Conservation (phyloP, 1,139 yeast species). For the Diutina neorugosa region DNA sequence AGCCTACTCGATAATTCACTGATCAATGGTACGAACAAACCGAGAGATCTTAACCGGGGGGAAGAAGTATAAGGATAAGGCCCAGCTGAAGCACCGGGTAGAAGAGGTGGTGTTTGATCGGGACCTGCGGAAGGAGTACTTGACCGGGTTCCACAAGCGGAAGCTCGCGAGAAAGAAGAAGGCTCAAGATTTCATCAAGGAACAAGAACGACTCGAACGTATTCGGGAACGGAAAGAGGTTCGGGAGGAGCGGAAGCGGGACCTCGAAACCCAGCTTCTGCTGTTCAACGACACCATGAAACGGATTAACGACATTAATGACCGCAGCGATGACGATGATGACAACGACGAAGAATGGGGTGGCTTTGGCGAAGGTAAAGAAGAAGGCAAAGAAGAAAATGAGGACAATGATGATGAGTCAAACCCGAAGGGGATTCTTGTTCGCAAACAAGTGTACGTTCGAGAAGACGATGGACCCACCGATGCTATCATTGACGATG, state of each 20-base stretch:
- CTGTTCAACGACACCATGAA: conserved; percentile 37
- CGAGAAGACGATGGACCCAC: conserved; percentile 25
- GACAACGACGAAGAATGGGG: conserved; percentile 18
- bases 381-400: conserved; percentile 12
- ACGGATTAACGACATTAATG: conserved; percentile 20
- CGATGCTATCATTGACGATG: conserved; percentile 38
- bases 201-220: conserved; percentile 59
- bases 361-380: conserved; percentile 10
- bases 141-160: conserved; percentile 94
- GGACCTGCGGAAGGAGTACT: conserved; percentile 59
- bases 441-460: conserved; percentile 31
- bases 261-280: conserved; percentile 49
- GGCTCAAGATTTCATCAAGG: conserved; percentile 64
- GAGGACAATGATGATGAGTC: conserved; percentile 7
- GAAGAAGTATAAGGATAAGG: conserved; percentile 57
- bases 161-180: conserved; percentile 79
- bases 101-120: conserved; percentile 77
- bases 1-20: not conserved
- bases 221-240: conserved; percentile 66
- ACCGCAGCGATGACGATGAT: conserved; percentile 17
- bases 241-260: conserved; percentile 58
- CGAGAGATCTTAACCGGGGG: conserved; percentile 87
- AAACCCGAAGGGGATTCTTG: conserved; percentile 25
- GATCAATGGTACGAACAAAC: conserved; percentile 26
- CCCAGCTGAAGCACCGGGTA: conserved; percentile 54